Percentiles rank a stretch among this genome's conserved stretches.
Conservation (phyloP, 1,284 basidiomycete species). For the Moniliophthora roreri region DNA sequence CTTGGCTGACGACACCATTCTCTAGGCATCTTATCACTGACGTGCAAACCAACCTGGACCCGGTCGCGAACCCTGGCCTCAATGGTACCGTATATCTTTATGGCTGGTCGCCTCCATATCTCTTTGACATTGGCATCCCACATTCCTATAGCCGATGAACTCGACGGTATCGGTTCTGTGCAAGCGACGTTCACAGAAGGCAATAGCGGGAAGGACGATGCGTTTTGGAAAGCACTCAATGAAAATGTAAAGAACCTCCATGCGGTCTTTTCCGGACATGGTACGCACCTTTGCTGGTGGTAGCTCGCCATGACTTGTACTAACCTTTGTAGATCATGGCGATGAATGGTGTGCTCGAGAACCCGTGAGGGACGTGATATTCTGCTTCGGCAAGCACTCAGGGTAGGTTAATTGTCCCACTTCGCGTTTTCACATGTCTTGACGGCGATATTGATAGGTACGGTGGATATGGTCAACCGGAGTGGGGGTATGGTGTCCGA, state of each 20-base stretch:
- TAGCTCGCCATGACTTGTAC: not conserved
- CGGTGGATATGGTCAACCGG: slow-evolving; percentile 53
- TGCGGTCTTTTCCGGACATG: slow-evolving; percentile 67
- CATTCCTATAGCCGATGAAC: slow-evolving; percentile 42
- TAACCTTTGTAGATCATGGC: slow-evolving; percentile 52
- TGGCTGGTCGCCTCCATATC: not conserved
- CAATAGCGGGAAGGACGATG: slow-evolving; percentile 43
- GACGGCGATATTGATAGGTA: slow-evolving; percentile 55
- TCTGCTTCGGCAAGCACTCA: slow-evolving; percentile 73
- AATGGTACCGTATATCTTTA: slow-evolving; percentile 44
- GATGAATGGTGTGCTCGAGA: slow-evolving; percentile 74
- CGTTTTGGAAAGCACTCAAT: slow-evolving; percentile 64
- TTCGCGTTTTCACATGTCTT: not conserved
- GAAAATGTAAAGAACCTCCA: slow-evolving; percentile 61
- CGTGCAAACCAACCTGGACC: slow-evolving; percentile 50
- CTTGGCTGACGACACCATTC: not conserved
- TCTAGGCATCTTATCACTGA: slow-evolving; percentile 50
- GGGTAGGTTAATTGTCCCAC: slow-evolving; percentile 41
- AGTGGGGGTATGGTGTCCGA: slow-evolving; percentile 67
- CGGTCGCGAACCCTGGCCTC: slow-evolving; percentile 53
- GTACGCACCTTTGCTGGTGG: slow-evolving; percentile 32
- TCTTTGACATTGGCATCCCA: not conserved
- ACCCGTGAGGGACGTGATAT: slow-evolving; percentile 55
- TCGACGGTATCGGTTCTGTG: slow-evolving; percentile 54
- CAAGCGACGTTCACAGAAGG: slow-evolving; percentile 45